Base-by-base conservation (phyloP, 768 basidiomycete species). In the Clathrus columnatus region DNA sequence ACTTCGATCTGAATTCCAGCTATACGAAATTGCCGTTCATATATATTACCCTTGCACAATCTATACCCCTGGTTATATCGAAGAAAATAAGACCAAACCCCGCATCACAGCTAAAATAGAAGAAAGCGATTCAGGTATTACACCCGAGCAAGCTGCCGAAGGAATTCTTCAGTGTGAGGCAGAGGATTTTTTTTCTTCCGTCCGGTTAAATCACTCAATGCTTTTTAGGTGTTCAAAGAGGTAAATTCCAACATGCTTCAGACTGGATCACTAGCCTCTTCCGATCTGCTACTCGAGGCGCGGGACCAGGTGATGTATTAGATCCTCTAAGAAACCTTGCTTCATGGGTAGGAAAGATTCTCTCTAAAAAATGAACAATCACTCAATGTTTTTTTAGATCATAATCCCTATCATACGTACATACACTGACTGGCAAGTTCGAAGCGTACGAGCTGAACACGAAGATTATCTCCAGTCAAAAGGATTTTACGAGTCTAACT, bases 31-130 rank as follows among this genome's bases (percentile, higher is more conserved):
- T 64, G 73, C 75, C 51, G 79, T 91, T 5, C 90, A 93, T 60
- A 80, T 88, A 44, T 91, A 82, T 70, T 84, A 90, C 70, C 91
- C 93, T 0, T 77, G 77, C 1, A 89, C 89, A 1, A 94, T 96
- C 73, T 78, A 73, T 60, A 82, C 81, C 0, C 84, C 89, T 0
- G 90, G 91, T 0, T 87, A 73, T 58, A 82, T 85, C 16, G 76
- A 80, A 56, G 92, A 94, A 65, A 82, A 87, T 66, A 77, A 76
- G 62, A 76, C 74, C 7, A 95, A 94, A 62, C 93, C 91, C 0
- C 73, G 73, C 27, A 76, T 95, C 56, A 82, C 81, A 7, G 75
- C 75, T 50, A 82, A 84, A 59, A 84, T 96, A 44, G 92, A 94
- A 65, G 84, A 80, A 41, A 69, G 74, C 0, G 91, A 92, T 64